Evolutionary conservation across 805 yeast genomes (phyloP).

Genomic region (Yarrowia keelungensis): DNA sequence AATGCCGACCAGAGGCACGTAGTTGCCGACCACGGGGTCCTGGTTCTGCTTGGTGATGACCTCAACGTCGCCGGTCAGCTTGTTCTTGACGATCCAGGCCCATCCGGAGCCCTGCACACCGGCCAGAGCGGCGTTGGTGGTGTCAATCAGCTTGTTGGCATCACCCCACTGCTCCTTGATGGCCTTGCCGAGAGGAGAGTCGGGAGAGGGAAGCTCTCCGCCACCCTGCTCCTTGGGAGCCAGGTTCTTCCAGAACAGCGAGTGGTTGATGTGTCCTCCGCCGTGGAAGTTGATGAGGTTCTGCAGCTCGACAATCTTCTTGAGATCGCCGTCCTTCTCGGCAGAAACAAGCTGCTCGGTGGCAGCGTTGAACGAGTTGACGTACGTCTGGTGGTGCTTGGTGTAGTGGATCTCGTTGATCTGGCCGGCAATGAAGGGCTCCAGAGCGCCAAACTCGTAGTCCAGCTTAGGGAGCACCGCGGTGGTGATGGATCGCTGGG

Average conservation of each 20-base stretch:
- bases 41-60: constrained; percentile 85
- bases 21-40: constrained; percentile 77
- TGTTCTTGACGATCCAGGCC: constrained; percentile 89
- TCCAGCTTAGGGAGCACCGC: constrained; percentile 81
- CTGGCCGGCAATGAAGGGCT: constrained; percentile 84
- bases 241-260: constrained; percentile 85
- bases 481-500: constrained; percentile 47
- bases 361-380: constrained; percentile 81
- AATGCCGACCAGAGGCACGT: constrained; percentile 81
- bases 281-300: constrained; percentile 87
- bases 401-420: constrained; percentile 85
- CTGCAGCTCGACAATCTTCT: constrained; percentile 64
- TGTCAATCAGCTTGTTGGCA: constrained; percentile 67
- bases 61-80: constrained; percentile 70
- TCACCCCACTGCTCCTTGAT: constrained; percentile 72
- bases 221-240: constrained; percentile 80
- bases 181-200: constrained; percentile 65
- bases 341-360: constrained; percentile 77
- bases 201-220: constrained; percentile 65
- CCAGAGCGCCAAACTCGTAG: constrained; percentile 84
- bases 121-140: constrained; percentile 75
- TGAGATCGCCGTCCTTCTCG: constrained; percentile 62
- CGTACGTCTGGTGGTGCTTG: constrained; percentile 93
- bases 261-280: constrained; percentile 89
- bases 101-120: constrained; percentile 96